Conservation (phyloP, 2,329 filamentous ascomycete species). For the Stromatinia cepivora region DNA sequence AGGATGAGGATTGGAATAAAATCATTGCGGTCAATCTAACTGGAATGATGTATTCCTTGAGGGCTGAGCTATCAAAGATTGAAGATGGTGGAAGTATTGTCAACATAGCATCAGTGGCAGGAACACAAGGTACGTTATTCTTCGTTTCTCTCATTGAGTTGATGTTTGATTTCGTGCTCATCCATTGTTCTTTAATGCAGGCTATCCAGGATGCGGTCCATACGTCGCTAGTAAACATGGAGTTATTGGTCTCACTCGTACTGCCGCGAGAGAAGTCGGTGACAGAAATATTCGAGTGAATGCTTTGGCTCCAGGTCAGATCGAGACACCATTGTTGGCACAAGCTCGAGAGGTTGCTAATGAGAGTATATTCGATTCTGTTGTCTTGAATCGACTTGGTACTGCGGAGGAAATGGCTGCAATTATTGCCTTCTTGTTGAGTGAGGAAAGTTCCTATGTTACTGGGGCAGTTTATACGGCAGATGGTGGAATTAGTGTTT, state of each 20-base stretch:
- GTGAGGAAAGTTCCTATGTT: constrained; percentile 39
- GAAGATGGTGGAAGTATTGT: constrained; percentile 43
- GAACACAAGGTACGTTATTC: constrained; percentile 45
- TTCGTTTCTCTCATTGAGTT: background rate
- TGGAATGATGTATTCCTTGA: constrained; percentile 44
- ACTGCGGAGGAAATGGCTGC: constrained; percentile 49
- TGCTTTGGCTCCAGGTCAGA: constrained; percentile 44
- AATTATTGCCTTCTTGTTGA: constrained; percentile 49
- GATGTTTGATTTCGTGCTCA: background rate
- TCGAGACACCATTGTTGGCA: constrained; percentile 52
- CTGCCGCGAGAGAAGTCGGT: constrained; percentile 33
- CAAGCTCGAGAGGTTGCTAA: constrained; percentile 29
- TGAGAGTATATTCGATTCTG: constrained; percentile 42
- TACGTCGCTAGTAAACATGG: constrained; percentile 42
- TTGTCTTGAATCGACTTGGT: constrained; percentile 46
- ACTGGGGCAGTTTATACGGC: constrained; percentile 36
- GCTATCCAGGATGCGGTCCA: constrained; percentile 39
- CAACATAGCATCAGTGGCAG: constrained; percentile 50
- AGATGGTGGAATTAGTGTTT: constrained; percentile 38
- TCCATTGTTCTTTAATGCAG: constrained; percentile 39
- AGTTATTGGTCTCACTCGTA: constrained; percentile 44
- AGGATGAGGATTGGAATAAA: constrained; percentile 45
- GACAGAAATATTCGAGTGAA: constrained; percentile 44
- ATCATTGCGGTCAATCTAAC: constrained; percentile 44
- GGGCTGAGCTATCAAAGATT: constrained; percentile 46